Evolutionary conservation across 768 basidiomycete genomes (phyloP).

Genomic region (Crassisporium funariophilum): DNA sequence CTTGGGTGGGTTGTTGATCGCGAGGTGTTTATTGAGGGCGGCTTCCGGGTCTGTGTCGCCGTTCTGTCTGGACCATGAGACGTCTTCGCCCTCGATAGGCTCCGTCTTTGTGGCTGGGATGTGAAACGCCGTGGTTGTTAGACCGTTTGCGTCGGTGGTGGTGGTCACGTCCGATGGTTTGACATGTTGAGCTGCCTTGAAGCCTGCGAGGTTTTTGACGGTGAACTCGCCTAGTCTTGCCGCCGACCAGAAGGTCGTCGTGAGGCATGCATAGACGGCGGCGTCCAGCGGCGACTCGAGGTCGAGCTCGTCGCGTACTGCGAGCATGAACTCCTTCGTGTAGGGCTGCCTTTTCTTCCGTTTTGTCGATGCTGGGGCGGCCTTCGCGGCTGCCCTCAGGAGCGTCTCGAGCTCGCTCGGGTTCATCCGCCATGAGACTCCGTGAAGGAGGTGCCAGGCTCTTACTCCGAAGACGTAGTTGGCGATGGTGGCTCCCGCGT

Average conservation of each 20-base stretch:
- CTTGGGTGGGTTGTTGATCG: constrained; percentile 26
- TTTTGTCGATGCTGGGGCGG: constrained; percentile 15
- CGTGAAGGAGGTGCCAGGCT: constrained; percentile 42
- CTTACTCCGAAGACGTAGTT: constrained; percentile 33
- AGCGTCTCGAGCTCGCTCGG: constrained; percentile 7
- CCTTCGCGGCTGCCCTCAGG: constrained; percentile 9
- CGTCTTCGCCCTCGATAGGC: constrained; percentile 2
- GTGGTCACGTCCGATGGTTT: constrained; percentile 13
- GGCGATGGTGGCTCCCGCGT: constrained; percentile 25
- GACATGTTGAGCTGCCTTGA: constrained; percentile 15
- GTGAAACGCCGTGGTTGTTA: too few species aligned
- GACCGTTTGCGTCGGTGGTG: too few species aligned
- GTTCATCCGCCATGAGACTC: constrained; percentile 9
- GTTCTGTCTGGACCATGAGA: constrained; percentile 13
- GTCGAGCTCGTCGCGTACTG: constrained; percentile 15
- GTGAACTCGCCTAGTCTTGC: constrained; percentile 27
- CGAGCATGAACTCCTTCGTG: constrained; percentile 11
- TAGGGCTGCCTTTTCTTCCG: constrained; percentile 12
- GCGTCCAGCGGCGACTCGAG: constrained; percentile 20
- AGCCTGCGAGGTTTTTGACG: constrained; percentile 13
- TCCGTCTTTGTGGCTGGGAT: not conserved
- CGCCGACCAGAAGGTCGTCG: constrained; percentile 22
- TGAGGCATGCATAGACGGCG: constrained; percentile 29
- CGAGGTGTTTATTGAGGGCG: constrained; percentile 24
- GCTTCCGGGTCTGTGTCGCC: constrained; percentile 17